Base-by-base conservation (phyloP, 2,329 filamentous ascomycete species). In the Fusarium mangiferae region DNA sequence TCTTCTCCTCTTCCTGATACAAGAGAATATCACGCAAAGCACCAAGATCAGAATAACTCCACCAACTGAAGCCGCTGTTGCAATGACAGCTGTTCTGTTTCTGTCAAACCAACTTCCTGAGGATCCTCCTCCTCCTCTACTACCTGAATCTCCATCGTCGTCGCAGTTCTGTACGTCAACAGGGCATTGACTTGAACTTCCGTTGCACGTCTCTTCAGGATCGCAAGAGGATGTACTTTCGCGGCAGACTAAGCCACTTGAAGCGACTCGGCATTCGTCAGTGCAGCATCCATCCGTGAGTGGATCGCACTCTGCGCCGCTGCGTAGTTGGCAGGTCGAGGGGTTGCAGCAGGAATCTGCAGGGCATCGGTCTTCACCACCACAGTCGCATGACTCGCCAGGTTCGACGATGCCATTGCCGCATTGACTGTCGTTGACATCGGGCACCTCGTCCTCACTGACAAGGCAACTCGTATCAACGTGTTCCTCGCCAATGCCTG, bases 401-500 rank as follows among this genome's bases (percentile, higher is more conserved):
- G 71, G 57, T 20, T 68, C 73, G 1, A 73, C 70, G 4, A 65
- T 74, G 0, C 70, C 95, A 80, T 98, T 98, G 57, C 95, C 95
- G 81, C 95, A 98, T 78, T 94, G 90, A 72, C 91, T 92, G 58
- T 91, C 92, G 2, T 90, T 92, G 72, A 96, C 93, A 20, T 92
- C 94, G 13, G 88, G 87, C 18, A 97, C 90, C 68, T 89, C 89
- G 83, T 98, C 97, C 80, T 92, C 90, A 22, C 48, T 55, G 0
- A 89, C 90, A 20, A 98, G 85, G 80, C 95, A 98, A 24, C 78
- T 83, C 1, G 90, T 90, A 61, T 92, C 92, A 78, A 96, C 91
- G 59, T 89, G 91, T 77, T 92, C 92, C 66, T 92, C 89, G 48
- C 89, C 90, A 61, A 98, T 86, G 15, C 93, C 94, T 13, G 92